Evolutionary conservation across 202 grass and related monocot species (phyloP).

Genomic region (Zoysia matrella): DNA sequence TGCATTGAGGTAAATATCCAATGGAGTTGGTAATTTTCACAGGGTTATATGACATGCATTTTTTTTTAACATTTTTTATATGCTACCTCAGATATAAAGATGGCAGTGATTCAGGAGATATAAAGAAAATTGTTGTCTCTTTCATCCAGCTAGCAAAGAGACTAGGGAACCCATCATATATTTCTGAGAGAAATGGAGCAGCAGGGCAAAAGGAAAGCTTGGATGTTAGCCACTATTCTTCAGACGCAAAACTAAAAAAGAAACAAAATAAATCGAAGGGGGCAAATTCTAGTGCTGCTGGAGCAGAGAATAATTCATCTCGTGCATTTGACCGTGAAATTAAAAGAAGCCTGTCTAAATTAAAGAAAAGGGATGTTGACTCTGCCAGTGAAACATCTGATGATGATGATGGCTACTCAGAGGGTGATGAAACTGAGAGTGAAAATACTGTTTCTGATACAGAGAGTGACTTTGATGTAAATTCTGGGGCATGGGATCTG

Average conservation of each 20-base stretch:
- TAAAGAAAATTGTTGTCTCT: conserved; percentile 87
- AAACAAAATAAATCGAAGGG: conserved; percentile 82
- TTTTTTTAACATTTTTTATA: conserved; percentile 53
- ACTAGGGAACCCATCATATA: conserved; percentile 75
- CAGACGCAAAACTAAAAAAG: conserved; percentile 79
- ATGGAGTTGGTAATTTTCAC: conserved; percentile 22
- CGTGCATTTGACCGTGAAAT: conserved; percentile 90
- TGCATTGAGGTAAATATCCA: conserved; percentile 84
- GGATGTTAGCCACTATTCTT: conserved; percentile 58
- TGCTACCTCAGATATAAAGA: conserved; percentile 73
- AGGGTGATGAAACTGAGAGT: conserved; percentile 80
- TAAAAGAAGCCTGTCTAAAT: conserved; percentile 97
- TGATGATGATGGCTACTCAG: conserved; percentile 80
- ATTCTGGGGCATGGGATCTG: conserved; percentile 72
- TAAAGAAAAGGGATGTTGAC: conserved; percentile 84
- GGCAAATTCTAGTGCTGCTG: conserved; percentile 49
- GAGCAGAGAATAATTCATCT: conserved; percentile 56
- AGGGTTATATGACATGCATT: conserved; percentile 13
- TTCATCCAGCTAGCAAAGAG: conserved; percentile 97
- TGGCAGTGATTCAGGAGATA: conserved; percentile 71
- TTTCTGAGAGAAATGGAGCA: conserved; percentile 72
- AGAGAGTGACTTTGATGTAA: conserved; percentile 79
- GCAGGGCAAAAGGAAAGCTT: conserved; percentile 63
- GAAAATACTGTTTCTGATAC: conserved; percentile 89
- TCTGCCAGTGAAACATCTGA: conserved; percentile 98